Base-by-base conservation (phyloP, 116 monocot genomes). In the Dioscorea cayenensis region DNA sequence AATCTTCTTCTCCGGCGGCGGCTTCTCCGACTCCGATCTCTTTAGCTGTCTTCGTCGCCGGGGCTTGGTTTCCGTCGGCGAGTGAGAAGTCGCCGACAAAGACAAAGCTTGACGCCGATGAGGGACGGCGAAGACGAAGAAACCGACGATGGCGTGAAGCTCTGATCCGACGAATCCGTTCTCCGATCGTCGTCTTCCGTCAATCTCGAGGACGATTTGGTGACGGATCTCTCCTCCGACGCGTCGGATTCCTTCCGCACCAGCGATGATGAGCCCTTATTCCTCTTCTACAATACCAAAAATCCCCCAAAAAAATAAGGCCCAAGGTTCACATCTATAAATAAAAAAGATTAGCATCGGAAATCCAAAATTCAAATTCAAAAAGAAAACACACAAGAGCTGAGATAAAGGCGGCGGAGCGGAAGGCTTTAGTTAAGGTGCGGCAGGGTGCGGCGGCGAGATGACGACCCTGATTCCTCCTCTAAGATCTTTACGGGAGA, bases 81-180 rank as follows among this genome's bases (percentile, higher is more conserved):
- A 4, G 28, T 6, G n/a, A 8, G 28, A 18, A n/a, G 52, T n/a
- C 12, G 51, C 27, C 51, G 51, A 50, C 20, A 48, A 48, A n/a
- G 67, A 67, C 23, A 62, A 62, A 62, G 12, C 25, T 11, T 3
- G 62, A 62, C 7, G 51, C 50, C 13, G 51, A 69, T 4, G 69
- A 69, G n/a, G n/a, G 55, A 5, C 3, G 67, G 14, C 12, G 67
- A 22, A 28, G 71, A 38, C 32, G 70, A 58, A 0, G 77, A 71
- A 13, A n/a, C 18, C 1, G 69, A 68, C 11, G 32, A n/a, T 6
- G 63, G 64, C 14, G 32, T 63, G 32, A 68, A 60, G 68, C 21
- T 9, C 25, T 35, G 32, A 13, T 36, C 43, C 43, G 8, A 43
- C 12, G 43, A 43, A 43, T 43, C 66, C 21, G 66, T 12, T 14